Conservation (phyloP, 1,284 basidiomycete genomes). For the Pascua sp. region DNA sequence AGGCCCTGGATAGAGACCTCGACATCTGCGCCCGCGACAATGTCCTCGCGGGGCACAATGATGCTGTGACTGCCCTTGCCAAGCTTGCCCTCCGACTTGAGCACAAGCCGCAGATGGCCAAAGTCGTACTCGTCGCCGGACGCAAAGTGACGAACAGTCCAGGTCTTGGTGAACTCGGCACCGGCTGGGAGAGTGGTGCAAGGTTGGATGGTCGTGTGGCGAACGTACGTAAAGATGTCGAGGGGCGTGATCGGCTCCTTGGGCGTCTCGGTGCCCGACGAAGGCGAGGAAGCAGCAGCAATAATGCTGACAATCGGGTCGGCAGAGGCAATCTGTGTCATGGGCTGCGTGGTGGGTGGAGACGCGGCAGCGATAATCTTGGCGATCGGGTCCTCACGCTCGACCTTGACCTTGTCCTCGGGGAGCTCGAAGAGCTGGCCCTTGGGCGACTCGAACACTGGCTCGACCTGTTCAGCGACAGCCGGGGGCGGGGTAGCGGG, state of each 20-base stretch:
- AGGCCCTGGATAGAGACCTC: constrained; percentile 35
- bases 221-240: constrained; percentile 44
- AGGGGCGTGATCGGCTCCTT: constrained; percentile 16
- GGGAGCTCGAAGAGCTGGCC: not conserved
- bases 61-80: constrained; percentile 21
- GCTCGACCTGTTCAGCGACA: too few relatives aligned
- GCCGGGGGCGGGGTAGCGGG: too few relatives aligned
- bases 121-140: constrained; percentile 37
- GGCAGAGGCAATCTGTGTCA: not conserved
- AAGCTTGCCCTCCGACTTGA: constrained; percentile 19
- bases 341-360: not conserved
- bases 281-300: not conserved
- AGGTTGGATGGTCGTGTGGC: constrained; percentile 39
- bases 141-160: constrained; percentile 42
- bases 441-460: not conserved
- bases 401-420: not conserved
- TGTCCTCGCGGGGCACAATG: constrained; percentile 23
- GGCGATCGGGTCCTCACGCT: not conserved
- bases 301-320: constrained; percentile 11
- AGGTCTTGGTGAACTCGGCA: constrained; percentile 45
- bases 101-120: constrained; percentile 30
- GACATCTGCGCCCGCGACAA: constrained; percentile 34
- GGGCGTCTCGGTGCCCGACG: not conserved
- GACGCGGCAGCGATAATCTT: not conserved
- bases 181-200: constrained; percentile 38